Percentiles rank a stretch among this genome's conserved stretches.
phyloP scores from a whole-genome alignment of 2,329 filamentous ascomycete species.

The Lachnellula subtilissima region DNA sequence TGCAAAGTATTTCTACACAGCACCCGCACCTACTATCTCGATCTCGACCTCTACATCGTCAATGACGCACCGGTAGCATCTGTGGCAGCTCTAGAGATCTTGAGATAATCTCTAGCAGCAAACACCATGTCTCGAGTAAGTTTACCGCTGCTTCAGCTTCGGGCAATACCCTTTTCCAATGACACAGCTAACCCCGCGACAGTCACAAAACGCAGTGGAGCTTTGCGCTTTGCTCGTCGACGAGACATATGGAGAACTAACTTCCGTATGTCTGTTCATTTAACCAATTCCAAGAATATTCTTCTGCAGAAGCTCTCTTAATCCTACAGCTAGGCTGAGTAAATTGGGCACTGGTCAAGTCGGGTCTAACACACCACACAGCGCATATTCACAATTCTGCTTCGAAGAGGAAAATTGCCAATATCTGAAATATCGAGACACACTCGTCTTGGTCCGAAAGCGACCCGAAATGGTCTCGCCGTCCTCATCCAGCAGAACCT shows the following conservation, averaged over 20 bases:
- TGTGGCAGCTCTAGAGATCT: constrained; percentile 70
- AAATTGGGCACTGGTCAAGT: constrained; percentile 12
- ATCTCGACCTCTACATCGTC: constrained; percentile 14
- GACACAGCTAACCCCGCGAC: constrained; percentile 15
- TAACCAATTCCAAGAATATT: neutral
- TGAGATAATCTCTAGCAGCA: constrained; percentile 73
- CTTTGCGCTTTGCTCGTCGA: constrained; percentile 86
- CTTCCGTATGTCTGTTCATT: constrained; percentile 61
- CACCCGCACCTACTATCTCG: constrained; percentile 2
- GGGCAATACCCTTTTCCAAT: too few species aligned
- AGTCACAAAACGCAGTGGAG: constrained; percentile 74
- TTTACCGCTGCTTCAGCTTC: constrained; percentile 11
- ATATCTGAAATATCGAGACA: constrained; percentile 64
- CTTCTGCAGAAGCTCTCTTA: neutral
- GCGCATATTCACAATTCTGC: constrained; percentile 79
- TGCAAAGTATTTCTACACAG: constrained; percentile 3
- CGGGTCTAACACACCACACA: constrained; percentile 38
- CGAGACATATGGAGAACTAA: constrained; percentile 86
- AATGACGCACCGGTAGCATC: constrained; percentile 57
- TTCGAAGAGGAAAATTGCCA: constrained; percentile 72
- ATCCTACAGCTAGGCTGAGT: constrained; percentile 14
- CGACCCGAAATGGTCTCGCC: constrained; percentile 75
- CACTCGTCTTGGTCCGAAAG: constrained; percentile 67
- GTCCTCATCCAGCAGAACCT: constrained; percentile 88
- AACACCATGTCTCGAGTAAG: constrained; percentile 52